Evolutionary conservation across 2,329 filamentous ascomycete species (phyloP).

Genomic region (Trichophaea hybrida): DNA sequence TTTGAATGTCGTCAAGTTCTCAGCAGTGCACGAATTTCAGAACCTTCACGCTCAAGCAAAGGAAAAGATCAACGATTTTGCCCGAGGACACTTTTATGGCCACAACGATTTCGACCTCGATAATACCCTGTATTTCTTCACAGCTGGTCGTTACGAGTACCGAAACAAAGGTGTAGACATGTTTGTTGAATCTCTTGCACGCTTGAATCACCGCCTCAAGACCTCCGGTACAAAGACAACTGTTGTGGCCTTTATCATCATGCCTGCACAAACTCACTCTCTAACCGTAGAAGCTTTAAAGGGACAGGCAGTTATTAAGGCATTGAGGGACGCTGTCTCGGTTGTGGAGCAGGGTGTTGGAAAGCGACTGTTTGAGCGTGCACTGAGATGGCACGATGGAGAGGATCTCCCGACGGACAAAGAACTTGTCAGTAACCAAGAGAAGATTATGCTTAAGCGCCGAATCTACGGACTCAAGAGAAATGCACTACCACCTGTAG

Average conservation of each 20-base stretch:
- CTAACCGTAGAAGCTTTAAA: constrained; percentile 91
- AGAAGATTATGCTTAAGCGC: constrained; percentile 80
- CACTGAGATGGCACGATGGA: constrained; percentile 88
- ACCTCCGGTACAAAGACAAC: constrained; percentile 72
- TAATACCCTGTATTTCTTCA: constrained; percentile 96
- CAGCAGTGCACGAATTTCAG: constrained; percentile 96
- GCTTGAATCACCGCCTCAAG: constrained; percentile 89
- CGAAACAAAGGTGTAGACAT: constrained; percentile 98
- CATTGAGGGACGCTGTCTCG: constrained; percentile 78
- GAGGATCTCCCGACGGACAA: constrained; percentile 90
- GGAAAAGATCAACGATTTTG: constrained; percentile 96
- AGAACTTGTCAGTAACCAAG: constrained; percentile 80
- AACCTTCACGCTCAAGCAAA: constrained; percentile 94
- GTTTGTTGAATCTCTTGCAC: constrained; percentile 94
- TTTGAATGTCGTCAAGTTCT: constrained; percentile 96
- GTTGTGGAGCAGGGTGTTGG: constrained; percentile 87
- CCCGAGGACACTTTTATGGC: constrained; percentile 94
- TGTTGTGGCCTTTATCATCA: constrained; percentile 94
- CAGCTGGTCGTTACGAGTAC: constrained; percentile 91
- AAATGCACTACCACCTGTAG: constrained; percentile 75
- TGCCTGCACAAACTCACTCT: constrained; percentile 92
- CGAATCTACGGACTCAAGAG: constrained; percentile 96
- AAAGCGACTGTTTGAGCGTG: constrained; percentile 85
- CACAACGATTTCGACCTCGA: constrained; percentile 95
- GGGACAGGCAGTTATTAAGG: constrained; percentile 95